Percentiles rank a stretch among this genome's conserved stretches.
phyloP scores from a whole-genome alignment of 768 basidiomycete genomes.

The Coprinopsis cinerea region DNA sequence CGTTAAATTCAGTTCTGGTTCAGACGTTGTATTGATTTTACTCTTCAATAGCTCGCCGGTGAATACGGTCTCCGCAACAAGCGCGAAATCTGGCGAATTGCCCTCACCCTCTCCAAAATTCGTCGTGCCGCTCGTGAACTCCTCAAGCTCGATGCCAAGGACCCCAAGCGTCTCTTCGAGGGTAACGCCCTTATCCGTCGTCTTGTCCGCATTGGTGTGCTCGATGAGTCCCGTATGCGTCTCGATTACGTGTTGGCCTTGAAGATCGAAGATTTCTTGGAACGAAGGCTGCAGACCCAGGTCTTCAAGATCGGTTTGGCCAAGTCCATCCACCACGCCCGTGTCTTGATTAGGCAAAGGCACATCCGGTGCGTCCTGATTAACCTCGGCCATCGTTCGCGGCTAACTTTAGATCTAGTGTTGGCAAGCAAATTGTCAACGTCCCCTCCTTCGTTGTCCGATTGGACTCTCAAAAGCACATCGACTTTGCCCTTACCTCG shows the following conservation, averaged over 20 bases:
- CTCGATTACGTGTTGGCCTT: constrained; percentile 99
- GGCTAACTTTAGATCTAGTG: constrained; percentile 37
- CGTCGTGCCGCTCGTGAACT: constrained; percentile 99
- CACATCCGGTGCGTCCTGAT: constrained; percentile 80
- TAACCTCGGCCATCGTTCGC: not conserved
- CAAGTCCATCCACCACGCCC: constrained; percentile 97
- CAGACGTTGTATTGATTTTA: not conserved
- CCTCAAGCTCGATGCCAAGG: constrained; percentile 99
- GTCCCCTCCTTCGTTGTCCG: constrained; percentile 98
- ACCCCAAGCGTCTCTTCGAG: constrained; percentile 99
- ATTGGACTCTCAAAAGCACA: constrained; percentile 99
- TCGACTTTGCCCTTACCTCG: constrained; percentile 96
- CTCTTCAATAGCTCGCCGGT: constrained; percentile 78
- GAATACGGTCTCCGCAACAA: constrained; percentile 99
- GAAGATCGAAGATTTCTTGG: constrained; percentile 99
- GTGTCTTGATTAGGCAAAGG: constrained; percentile 95
- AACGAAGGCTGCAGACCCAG: constrained; percentile 97
- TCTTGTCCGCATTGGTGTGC: constrained; percentile 98
- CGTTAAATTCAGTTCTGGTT: constrained; percentile 10
- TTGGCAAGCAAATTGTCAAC: constrained; percentile 99
- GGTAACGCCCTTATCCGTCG: constrained; percentile 94
- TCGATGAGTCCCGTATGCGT: constrained; percentile 98
- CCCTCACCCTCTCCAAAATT: constrained; percentile 97
- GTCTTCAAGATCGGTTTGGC: constrained; percentile 99
- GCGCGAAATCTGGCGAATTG: constrained; percentile 99